Conservation (phyloP, 495 filamentous ascomycete species). For the Friedmanniomyces simplex region DNA sequence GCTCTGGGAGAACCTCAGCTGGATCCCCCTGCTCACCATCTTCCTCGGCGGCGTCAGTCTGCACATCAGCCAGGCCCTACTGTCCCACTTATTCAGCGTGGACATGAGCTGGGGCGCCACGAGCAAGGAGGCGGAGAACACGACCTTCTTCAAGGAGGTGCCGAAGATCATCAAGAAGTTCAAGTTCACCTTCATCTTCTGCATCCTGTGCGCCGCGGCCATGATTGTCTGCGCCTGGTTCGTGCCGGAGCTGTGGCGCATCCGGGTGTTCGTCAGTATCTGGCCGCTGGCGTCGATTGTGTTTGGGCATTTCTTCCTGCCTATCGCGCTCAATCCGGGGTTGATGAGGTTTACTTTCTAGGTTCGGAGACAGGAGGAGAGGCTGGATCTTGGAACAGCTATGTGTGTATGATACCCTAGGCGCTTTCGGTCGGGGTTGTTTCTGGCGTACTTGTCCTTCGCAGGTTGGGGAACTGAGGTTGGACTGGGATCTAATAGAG, state of each 20-base stretch:
- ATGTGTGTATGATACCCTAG: not conserved
- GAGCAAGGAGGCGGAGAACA: constrained; percentile 49
- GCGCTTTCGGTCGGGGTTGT: not conserved
- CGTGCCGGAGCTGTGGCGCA: constrained; percentile 46
- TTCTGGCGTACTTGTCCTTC: too few species aligned
- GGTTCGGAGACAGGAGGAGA: too few species aligned
- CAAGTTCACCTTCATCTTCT: constrained; percentile 50
- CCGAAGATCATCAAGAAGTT: constrained; percentile 46
- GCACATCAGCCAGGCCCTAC: constrained; percentile 37
- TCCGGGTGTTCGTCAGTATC: constrained; percentile 47
- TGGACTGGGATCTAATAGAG: too few species aligned
- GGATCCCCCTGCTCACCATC: constrained; percentile 37
- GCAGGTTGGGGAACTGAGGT: too few species aligned
- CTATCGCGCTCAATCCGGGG: constrained; percentile 52
- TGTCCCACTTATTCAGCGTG: constrained; percentile 39
- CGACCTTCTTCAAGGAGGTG: constrained; percentile 51
- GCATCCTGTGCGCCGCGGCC: constrained; percentile 34
- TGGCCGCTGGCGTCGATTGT: constrained; percentile 47
- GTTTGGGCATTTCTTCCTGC: constrained; percentile 47
- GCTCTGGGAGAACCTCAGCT: constrained; percentile 37
- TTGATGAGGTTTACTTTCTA: constrained; percentile 54
- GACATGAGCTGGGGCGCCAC: constrained; percentile 43
- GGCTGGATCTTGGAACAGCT: not conserved
- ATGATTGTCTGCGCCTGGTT: constrained; percentile 39
- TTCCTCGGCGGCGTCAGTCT: constrained; percentile 41